A percentile compares a stretch with the other conserved stretches of the same genome.
These are phyloP conservation scores for Clonostachys byssicola DNA, from an alignment of 2,329 filamentous ascomycete genomes.

Conservation along the genomic window DNA sequence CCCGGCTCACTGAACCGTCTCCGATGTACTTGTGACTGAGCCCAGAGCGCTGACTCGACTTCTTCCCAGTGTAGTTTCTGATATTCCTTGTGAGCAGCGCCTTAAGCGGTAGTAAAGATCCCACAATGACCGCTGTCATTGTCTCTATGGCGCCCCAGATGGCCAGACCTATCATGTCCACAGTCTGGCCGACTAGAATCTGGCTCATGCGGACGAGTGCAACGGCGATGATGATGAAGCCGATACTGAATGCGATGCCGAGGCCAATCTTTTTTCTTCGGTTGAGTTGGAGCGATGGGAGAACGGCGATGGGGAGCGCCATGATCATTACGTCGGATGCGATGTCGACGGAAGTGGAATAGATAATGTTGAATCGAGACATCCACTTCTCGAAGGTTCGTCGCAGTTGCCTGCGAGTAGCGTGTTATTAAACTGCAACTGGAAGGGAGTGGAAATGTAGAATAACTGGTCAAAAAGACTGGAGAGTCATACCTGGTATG, in stretches of 20 bases:
- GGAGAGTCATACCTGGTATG: neutral
- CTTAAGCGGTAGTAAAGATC: constrained; percentile 12
- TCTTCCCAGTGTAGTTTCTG: constrained; percentile 5
- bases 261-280: constrained; percentile 36
- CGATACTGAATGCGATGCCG: constrained; percentile 33
- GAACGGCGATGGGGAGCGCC: constrained; percentile 34
- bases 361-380: constrained; percentile 8
- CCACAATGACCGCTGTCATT: constrained; percentile 11
- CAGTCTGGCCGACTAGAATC: constrained; percentile 6
- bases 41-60: neutral
- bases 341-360: constrained; percentile 9
- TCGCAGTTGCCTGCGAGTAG: constrained; percentile 7
- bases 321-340: constrained; percentile 33
- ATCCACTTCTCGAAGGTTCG: constrained; percentile 4
- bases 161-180: constrained; percentile 13
- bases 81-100: constrained; percentile 6
- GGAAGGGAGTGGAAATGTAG: neutral
- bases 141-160: constrained; percentile 19
- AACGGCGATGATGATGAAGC: constrained; percentile 19
- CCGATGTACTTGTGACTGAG: neutral
- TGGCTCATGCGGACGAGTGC: constrained; percentile 13
- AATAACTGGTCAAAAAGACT: too few relatives aligned
- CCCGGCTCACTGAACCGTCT: neutral
- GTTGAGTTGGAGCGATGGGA: constrained; percentile 35
- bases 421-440: neutral